Percentiles rank a stretch among this genome's conserved stretches.
Evolutionary conservation across 371 early-diverging fungal species (phyloP).

Genomic region (Globomyces sp.): DNA sequence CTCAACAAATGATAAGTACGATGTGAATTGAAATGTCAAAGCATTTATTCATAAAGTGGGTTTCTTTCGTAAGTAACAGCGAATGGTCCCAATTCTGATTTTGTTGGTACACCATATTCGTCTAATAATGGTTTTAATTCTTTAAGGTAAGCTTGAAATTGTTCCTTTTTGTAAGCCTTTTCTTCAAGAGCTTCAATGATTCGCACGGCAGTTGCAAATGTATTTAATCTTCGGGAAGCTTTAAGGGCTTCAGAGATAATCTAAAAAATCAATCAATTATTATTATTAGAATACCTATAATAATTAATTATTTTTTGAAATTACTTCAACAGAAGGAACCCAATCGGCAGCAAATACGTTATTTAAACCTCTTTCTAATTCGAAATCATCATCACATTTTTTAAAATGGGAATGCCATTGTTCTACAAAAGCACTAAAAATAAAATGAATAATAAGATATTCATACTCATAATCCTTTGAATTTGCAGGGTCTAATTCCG

Average conservation of each 20-base stretch:
- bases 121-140: conserved; percentile 81
- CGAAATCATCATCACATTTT: conserved; percentile 89
- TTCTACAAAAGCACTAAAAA: conserved; percentile 33
- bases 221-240: conserved; percentile 89
- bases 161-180: conserved; percentile 77
- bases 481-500: conserved; percentile 44
- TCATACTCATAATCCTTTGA: conserved; percentile 38
- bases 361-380: conserved; percentile 95
- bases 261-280: too few relatives aligned
- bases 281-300: too few relatives aligned
- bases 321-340: conserved; percentile 82
- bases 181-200: conserved; percentile 90
- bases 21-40: background rate
- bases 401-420: conserved; percentile 67
- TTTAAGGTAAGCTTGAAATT: conserved; percentile 85
- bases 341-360: conserved; percentile 95
- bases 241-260: conserved; percentile 78
- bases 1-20: background rate
- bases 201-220: conserved; percentile 88
- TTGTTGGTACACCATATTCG: conserved; percentile 84
- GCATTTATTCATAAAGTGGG: conserved; percentile 10
- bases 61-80: conserved; percentile 38
- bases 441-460: too few relatives aligned
- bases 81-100: conserved; percentile 74
- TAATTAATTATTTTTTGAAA: too few relatives aligned